Base-by-base conservation (phyloP, 257 asterid genomes). In the Paulownia fortunei region DNA sequence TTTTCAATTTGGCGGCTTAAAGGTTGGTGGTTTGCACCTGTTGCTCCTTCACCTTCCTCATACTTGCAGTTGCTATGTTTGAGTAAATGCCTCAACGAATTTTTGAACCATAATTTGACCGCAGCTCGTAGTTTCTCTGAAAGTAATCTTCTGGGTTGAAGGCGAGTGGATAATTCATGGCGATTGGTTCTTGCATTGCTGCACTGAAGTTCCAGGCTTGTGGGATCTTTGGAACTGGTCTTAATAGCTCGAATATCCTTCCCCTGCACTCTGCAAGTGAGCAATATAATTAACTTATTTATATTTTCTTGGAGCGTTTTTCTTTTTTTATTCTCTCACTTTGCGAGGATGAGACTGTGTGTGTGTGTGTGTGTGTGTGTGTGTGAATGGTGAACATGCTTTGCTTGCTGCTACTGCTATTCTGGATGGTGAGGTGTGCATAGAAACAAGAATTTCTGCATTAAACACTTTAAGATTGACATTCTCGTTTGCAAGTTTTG, bases 171-270 rank as follows among this genome's bases (percentile, higher is more conserved):
- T 5, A 18, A 59, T 49, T 49, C 64, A 84, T 90, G 89, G 89
- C 88, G 55, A 72, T 84, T 42, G 61, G 62, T 64, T 67, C 90
- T 64, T 71, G 72, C 66, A 18, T 59, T 71, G 71, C 86, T 44
- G 78, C 80, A 11, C 78, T 86, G 58, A 86, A 85, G 69, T 73
- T 84, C 55, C 88, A 78, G 81, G 77, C 83, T 44, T 70, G 81
- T 79, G 90, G 77, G 66, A 46, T 88, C 61, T 88, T 89, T 54
- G 93, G 96, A 60, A 85, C 72, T 79, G 69, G 73, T 55, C 70
- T 84, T 39, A 23, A 18, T 71, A 67, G 54, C 80, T 77, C 84
- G n/a, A 74, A 52, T 55, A 24, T 67, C 61, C 82, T 71, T 67
- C 74, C 86, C 62, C 30, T 73, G 69, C 78, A 60, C 51, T 76